Evolutionary conservation across 345 rosid genomes (phyloP).

Genomic region (Carallia brachiata): DNA sequence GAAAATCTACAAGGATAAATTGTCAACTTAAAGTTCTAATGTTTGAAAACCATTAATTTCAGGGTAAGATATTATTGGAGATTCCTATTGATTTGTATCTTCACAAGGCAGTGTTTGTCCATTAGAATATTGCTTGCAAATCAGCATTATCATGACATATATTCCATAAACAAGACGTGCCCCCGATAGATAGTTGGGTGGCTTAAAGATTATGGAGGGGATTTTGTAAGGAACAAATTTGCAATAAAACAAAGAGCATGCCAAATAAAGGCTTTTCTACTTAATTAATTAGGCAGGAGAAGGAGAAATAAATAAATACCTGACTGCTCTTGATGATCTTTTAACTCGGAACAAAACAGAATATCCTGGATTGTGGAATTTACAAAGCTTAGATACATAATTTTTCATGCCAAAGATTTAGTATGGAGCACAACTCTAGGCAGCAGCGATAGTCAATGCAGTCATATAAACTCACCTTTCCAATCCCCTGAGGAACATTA

Average conservation of each 20-base stretch:
- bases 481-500: constrained; percentile 54
- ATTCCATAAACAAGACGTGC: not conserved
- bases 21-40: not conserved
- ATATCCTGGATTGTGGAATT: constrained; percentile 52
- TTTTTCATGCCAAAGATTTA: not conserved
- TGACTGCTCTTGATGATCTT: constrained; percentile 58
- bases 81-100: too few species aligned
- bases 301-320: constrained; percentile 36
- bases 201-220: not conserved
- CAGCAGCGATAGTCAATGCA: not conserved
- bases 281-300: not conserved
- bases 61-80: not conserved
- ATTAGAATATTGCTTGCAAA: too few species aligned
- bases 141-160: too few species aligned
- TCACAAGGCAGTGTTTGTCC: too few species aligned
- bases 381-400: constrained; percentile 9
- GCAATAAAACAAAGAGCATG: not conserved
- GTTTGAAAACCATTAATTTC: not conserved
- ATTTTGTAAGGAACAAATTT: not conserved
- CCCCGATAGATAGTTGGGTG: not conserved
- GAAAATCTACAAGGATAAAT: not conserved
- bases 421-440: not conserved
- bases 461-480: constrained; percentile 48
- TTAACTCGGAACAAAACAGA: constrained; percentile 61
- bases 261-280: not conserved